Base-by-base conservation (phyloP, 1,284 basidiomycete species). In the Rhodofomes roseus region DNA sequence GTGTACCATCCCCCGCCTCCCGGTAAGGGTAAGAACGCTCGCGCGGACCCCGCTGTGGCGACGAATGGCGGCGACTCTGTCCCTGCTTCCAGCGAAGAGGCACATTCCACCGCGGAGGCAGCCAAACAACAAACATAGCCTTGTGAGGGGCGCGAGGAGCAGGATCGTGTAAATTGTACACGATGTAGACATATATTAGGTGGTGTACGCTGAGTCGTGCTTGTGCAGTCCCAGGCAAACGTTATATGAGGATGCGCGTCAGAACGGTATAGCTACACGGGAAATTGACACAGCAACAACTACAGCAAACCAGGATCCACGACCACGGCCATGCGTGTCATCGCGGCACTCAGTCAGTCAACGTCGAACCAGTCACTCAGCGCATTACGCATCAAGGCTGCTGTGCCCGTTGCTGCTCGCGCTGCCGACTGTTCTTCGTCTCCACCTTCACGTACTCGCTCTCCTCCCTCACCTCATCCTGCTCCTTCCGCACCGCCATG, bases 361-460 rank as follows among this genome's bases (percentile, higher is more conserved):
- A n/a, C n/a, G n/a, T n/a, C n/a, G n/a, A n/a, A n/a, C n/a, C n/a
- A n/a, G n/a, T 34, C 31, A 11, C 31, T 34, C 31, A 34, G 4
- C 34, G 25, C 43, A 16, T 18, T 31, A 44, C 2, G 48, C 23
- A 59, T 18, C 41, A 27, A 48, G 25, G 25, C 3, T 14, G 22
- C 34, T 48, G 54, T 53, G 56, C 56, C 11, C 68, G 66, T 57
- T 70, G 67, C 23, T 66, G 68, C 48, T 71, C 70, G 20, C 71
- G 62, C 65, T 68, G 67, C n/a, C 70, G 68, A 70, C 85, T 89
- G 57, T 67, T 79, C 76, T 81, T 87, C 39, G 90, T 94, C 64
- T 95, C 93, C 36, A 95, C 81, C 65, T 85, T 82, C 56, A 95
- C 93, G 68, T 94, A 96, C 65, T 95, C 93, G 62, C 82, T 81